These are phyloP conservation scores for Penicillium sp. DNA, from an alignment of 2,329 filamentous ascomycete species.

Conservation along the genomic window DNA sequence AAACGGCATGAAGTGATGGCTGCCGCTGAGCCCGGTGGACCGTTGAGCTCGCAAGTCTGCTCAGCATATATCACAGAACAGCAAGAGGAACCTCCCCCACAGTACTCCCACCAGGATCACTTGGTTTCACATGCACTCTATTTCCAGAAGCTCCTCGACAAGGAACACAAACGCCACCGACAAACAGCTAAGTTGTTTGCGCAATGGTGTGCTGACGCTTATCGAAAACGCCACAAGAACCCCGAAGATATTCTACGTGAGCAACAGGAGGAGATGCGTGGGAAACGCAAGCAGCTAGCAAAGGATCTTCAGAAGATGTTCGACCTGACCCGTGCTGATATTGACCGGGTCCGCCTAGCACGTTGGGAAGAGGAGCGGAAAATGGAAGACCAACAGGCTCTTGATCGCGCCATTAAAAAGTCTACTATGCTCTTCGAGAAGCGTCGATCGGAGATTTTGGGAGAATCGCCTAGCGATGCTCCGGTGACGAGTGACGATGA, in stretches of 20 bases:
- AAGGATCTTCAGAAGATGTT: slow-evolving; percentile 62
- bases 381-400: slow-evolving; percentile 51
- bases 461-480: slow-evolving; percentile 65
- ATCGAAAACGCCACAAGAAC: slow-evolving; percentile 42
- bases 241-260: slow-evolving; percentile 78
- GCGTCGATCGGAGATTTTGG: slow-evolving; percentile 40
- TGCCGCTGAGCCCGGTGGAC: slow-evolving; percentile 70
- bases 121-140: slow-evolving; percentile 74
- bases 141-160: slow-evolving; percentile 74
- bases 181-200: slow-evolving; percentile 76
- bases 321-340: slow-evolving; percentile 56
- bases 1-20: slow-evolving; percentile 67
- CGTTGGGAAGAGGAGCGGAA: slow-evolving; percentile 58
- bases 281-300: slow-evolving; percentile 69
- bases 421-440: slow-evolving; percentile 51
- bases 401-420: slow-evolving; percentile 53
- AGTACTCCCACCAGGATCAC: slow-evolving; percentile 87
- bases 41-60: slow-evolving; percentile 68
- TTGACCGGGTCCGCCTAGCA: slow-evolving; percentile 55
- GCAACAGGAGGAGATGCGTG: slow-evolving; percentile 63
- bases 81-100: slow-evolving; percentile 68
- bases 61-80: slow-evolving; percentile 71
- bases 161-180: slow-evolving; percentile 75
- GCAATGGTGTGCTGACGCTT: slow-evolving; percentile 46
- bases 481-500: slow-evolving; percentile 62